phyloP scores from a whole-genome alignment of 1,139 yeast species.

The Suhomyces panamericanus region DNA sequence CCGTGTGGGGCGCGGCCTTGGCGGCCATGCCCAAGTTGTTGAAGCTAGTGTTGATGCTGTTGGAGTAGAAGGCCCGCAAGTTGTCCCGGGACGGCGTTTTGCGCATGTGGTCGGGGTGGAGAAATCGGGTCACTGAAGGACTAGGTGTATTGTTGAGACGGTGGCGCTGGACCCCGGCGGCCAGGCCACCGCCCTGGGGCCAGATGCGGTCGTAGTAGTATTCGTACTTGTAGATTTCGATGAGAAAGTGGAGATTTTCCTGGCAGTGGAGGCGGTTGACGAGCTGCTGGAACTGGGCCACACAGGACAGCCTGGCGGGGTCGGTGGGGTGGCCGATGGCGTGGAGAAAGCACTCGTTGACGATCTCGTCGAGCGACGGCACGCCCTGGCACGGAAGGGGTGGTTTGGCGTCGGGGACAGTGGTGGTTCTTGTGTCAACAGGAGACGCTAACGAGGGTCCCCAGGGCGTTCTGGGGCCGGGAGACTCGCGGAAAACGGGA shows the following conservation, averaged over 20 bases:
- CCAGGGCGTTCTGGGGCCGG: background rate
- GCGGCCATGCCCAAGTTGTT: conserved; percentile 6
- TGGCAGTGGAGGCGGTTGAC: conserved; percentile 35
- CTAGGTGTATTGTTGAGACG: conserved; percentile 21
- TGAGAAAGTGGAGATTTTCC: conserved; percentile 47
- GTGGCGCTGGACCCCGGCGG: conserved; percentile 7
- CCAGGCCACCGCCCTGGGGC: conserved; percentile 13
- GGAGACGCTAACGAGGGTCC: background rate
- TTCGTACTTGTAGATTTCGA: conserved; percentile 46
- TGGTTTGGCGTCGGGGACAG: background rate
- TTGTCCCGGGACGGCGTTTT: conserved; percentile 10
- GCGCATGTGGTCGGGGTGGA: conserved; percentile 1
- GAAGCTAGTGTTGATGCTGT: conserved; percentile 11
- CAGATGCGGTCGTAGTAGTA: conserved; percentile 27
- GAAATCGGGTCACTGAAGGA: conserved; percentile 12
- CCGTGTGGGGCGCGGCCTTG: background rate
- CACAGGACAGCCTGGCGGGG: conserved; percentile 3
- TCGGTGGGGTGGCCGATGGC: conserved; percentile 18
- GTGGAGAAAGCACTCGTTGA: conserved; percentile 24
- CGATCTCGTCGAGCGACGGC: conserved; percentile 21
- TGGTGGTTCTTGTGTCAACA: background rate
- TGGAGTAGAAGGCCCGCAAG: conserved; percentile 11
- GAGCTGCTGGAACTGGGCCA: conserved; percentile 17
- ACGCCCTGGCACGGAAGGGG: conserved; percentile 1
- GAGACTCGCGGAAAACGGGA: background rate